A percentile compares a stretch with the other conserved stretches of the same genome.
phyloP scores from a whole-genome alignment of 441 rosid genomes.

The Erodium moschatum region DNA sequence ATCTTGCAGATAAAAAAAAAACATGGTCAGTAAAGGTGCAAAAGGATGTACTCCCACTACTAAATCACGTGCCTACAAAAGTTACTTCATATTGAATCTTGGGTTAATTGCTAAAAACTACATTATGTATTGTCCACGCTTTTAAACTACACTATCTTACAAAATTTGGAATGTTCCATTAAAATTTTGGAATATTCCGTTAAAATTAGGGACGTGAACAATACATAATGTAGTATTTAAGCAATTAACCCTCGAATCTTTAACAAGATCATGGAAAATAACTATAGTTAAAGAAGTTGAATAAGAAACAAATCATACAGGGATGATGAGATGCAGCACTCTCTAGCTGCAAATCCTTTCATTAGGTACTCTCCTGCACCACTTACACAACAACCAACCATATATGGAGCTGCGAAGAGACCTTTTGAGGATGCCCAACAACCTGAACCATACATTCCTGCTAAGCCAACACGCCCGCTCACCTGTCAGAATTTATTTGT shows the following conservation, averaged over 20 bases:
- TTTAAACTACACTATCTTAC: too few species aligned
- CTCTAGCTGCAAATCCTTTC: constrained; percentile 88
- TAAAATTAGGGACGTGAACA: too few species aligned
- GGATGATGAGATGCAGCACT: constrained; percentile 66
- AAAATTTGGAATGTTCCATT: too few species aligned
- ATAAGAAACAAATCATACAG: constrained; percentile 35
- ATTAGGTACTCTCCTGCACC: constrained; percentile 87
- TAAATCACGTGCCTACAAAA: too few species aligned
- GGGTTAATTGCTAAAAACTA: too few species aligned
- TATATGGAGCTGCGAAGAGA: constrained; percentile 54
- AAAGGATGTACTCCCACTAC: too few species aligned
- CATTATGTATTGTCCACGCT: too few species aligned
- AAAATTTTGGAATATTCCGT: too few species aligned
- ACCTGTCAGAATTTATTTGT: constrained; percentile 34
- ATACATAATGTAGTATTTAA: too few species aligned
- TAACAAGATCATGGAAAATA: background rate
- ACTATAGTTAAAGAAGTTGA: constrained; percentile 7
- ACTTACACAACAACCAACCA: constrained; percentile 69
- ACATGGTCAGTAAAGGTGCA: too few species aligned
- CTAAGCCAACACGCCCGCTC: constrained; percentile 86
- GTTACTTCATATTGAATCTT: background rate
- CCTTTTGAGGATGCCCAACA: constrained; percentile 91
- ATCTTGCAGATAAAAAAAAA: too few species aligned
- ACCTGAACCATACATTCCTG: constrained; percentile 82
- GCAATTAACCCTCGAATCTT: too few species aligned